These are phyloP conservation scores for Sordariomycetes sp. DNA, from an alignment of 2,329 filamentous ascomycete species.

Conservation along the genomic window DNA sequence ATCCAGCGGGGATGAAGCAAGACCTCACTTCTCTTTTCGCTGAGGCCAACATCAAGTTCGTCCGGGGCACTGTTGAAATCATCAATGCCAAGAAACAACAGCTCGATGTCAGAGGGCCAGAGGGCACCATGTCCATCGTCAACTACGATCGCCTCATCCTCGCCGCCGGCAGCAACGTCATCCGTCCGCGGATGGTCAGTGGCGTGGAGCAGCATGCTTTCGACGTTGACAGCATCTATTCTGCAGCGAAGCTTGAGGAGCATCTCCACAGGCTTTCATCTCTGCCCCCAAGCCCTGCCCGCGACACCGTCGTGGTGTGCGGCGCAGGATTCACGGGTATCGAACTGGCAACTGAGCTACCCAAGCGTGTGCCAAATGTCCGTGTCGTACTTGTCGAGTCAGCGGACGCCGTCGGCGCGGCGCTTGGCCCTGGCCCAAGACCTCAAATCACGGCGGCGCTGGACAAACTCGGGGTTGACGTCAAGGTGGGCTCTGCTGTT, in stretches of 20 bases:
- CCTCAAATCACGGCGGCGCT: constrained; percentile 21
- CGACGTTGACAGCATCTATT: constrained; percentile 19
- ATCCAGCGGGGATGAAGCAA: too few relatives aligned
- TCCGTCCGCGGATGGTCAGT: constrained; percentile 14
- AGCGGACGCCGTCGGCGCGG: constrained; percentile 17
- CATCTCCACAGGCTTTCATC: constrained; percentile 18
- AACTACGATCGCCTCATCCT: constrained; percentile 23
- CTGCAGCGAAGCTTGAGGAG: constrained; percentile 14
- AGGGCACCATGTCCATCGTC: background rate
- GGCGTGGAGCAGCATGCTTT: constrained; percentile 23
- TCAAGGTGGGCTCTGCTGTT: constrained; percentile 17
- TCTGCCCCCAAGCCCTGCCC: constrained; percentile 11
- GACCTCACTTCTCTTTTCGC: too few relatives aligned
- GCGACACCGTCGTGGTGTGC: constrained; percentile 24
- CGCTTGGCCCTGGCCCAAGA: constrained; percentile 21
- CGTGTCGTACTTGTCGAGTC: constrained; percentile 18
- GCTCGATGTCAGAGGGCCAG: too few relatives aligned
- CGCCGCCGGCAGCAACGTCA: constrained; percentile 23
- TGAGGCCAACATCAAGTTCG: too few relatives aligned
- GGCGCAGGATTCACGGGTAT: constrained; percentile 26
- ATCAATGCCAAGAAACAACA: too few relatives aligned
- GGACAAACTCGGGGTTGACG: constrained; percentile 15
- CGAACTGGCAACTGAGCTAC: constrained; percentile 19
- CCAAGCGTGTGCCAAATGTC: constrained; percentile 14
- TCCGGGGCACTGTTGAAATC: too few relatives aligned